phyloP scores from a whole-genome alignment of 2,329 filamentous ascomycete species.

The Diaporthe capsici region DNA sequence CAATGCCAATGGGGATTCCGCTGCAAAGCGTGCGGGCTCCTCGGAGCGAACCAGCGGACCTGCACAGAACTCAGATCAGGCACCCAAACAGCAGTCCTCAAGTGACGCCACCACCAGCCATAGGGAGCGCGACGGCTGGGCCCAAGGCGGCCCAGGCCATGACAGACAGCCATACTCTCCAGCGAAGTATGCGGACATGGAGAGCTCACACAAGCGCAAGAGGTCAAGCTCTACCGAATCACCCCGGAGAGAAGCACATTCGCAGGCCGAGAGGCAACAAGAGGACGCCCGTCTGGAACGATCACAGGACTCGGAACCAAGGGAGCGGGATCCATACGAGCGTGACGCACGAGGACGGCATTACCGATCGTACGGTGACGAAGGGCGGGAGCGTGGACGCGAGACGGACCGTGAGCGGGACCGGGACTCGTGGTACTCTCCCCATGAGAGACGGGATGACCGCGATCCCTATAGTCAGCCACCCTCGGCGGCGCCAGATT shows the following conservation, averaged over 20 bases:
- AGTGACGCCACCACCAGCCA: constrained; percentile 50
- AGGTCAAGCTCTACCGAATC: constrained; percentile 74
- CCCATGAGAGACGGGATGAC: constrained; percentile 61
- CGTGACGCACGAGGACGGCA: constrained; percentile 51
- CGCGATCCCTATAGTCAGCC: constrained; percentile 62
- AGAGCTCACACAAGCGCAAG: constrained; percentile 75
- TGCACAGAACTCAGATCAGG: constrained; percentile 43
- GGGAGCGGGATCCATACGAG: constrained; percentile 40
- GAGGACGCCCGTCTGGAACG: constrained; percentile 49
- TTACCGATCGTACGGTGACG: constrained; percentile 61
- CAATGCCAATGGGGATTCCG: constrained; percentile 50
- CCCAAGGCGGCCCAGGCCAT: constrained; percentile 50
- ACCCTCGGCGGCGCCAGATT: constrained; percentile 60
- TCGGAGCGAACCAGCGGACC: constrained; percentile 51
- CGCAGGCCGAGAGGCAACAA: constrained; percentile 51
- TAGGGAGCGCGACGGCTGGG: constrained; percentile 58
- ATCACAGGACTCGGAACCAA: constrained; percentile 44
- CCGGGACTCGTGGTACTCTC: constrained; percentile 63
- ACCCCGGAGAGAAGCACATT: constrained; percentile 52
- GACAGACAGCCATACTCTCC: constrained; percentile 60
- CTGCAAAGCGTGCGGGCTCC: constrained; percentile 49
- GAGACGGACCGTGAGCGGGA: constrained; percentile 55
- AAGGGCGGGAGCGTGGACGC: constrained; percentile 58
- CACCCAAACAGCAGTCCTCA: constrained; percentile 45
- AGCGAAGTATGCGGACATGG: constrained; percentile 58